Evolutionary conservation across 495 filamentous ascomycete genomes (phyloP).

Genomic region (Penicillium atrosanguineum): DNA sequence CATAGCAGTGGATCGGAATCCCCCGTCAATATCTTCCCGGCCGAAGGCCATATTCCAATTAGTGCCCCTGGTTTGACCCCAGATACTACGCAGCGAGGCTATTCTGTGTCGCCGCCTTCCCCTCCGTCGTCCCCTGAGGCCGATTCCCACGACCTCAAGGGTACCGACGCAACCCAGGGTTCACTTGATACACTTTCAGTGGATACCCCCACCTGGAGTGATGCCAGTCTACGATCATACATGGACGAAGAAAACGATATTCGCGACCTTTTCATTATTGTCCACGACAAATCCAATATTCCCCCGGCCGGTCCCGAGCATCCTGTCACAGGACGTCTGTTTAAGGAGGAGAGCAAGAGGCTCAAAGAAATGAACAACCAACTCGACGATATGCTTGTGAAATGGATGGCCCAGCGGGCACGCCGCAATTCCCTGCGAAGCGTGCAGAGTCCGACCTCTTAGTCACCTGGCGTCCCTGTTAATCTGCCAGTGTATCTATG

Average conservation of each 20-base stretch:
- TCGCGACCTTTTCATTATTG: slow-evolving; percentile 82
- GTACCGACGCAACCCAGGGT: slow-evolving; percentile 31
- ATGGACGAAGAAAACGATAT: slow-evolving; percentile 92
- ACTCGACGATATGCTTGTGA: slow-evolving; percentile 81
- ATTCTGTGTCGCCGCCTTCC: slow-evolving; percentile 57
- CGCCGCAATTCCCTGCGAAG: slow-evolving; percentile 15
- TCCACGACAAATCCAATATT: slow-evolving; percentile 84
- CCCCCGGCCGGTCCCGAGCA: slow-evolving; percentile 75
- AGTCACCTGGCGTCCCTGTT: slow-evolving; percentile 7
- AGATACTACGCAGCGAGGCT: slow-evolving; percentile 63
- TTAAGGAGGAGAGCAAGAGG: slow-evolving; percentile 78
- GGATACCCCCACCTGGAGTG: slow-evolving; percentile 68
- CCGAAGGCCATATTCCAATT: slow-evolving; percentile 29
- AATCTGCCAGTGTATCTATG: slow-evolving; percentile 9
- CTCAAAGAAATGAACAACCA: slow-evolving; percentile 79
- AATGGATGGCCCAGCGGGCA: slow-evolving; percentile 68
- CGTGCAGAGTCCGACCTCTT: slow-evolving; percentile 19
- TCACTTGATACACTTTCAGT: slow-evolving; percentile 42
- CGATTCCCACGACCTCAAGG: slow-evolving; percentile 40
- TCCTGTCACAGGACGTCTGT: slow-evolving; percentile 76
- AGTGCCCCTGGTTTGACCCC: slow-evolving; percentile 57
- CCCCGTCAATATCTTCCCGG: slow-evolving; percentile 67
- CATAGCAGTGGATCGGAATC: slow-evolving; percentile 58
- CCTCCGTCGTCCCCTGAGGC: slow-evolving; percentile 65
- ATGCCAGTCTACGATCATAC: slow-evolving; percentile 78